Evolutionary conservation across 75 land plant species (phyloP).

Genomic region (Cryptomeria japonica): DNA sequence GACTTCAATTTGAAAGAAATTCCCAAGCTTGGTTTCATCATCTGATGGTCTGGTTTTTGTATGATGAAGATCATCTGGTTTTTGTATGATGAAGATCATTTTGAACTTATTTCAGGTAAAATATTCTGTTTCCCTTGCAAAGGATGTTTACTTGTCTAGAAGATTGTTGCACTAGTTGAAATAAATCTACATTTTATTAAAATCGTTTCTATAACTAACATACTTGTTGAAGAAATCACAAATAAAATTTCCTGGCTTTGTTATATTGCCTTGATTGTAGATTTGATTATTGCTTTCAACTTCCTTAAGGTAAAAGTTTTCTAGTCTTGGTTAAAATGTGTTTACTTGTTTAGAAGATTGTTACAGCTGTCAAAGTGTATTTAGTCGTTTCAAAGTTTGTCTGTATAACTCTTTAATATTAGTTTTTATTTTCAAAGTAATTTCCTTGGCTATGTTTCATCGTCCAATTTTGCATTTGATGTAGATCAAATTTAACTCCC

Average conservation of each 20-base stretch:
- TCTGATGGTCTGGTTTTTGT: no score
- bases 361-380: no score
- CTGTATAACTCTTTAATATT: neutral
- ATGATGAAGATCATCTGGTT: neutral
- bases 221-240: neutral
- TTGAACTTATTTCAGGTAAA: neutral
- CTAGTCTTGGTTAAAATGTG: neutral
- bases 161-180: neutral
- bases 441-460: neutral
- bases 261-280: neutral
- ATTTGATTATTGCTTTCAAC: neutral
- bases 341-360: neutral
- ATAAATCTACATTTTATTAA: neutral
- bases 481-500: neutral
- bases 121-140: no score
- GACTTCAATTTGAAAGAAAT: no score
- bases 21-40: neutral
- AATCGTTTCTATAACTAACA: neutral
- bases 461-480: neutral
- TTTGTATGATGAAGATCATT: neutral
- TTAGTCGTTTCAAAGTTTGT: neutral
- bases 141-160: neutral
- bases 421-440: neutral
- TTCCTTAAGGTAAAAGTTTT: neutral
- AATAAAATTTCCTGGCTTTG: neutral